Percentiles rank a stretch among this genome's conserved stretches.
These are phyloP conservation scores for Cladosporium sp. DNA, from an alignment of 2,329 filamentous ascomycete genomes.

Conservation along the genomic window DNA sequence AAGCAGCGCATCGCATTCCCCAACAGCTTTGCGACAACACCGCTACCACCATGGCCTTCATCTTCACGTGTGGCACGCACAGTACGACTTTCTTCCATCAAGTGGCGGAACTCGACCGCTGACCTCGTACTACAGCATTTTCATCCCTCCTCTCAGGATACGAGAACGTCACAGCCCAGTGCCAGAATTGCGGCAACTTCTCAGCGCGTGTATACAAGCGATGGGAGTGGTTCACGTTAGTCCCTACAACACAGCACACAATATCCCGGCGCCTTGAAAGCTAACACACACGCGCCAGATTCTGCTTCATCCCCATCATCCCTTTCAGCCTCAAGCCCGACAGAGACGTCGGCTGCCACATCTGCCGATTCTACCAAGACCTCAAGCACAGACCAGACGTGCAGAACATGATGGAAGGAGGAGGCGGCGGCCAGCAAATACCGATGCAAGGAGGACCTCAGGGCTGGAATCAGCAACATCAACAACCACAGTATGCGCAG, in stretches of 20 bases:
- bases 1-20: not conserved
- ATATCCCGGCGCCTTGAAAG: not conserved
- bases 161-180: constrained; percentile 48
- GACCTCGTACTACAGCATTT: constrained; percentile 37
- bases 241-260: not conserved
- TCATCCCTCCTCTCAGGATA: constrained; percentile 42
- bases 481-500: constrained; percentile 19
- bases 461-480: constrained; percentile 17
- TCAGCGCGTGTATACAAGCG: constrained; percentile 42
- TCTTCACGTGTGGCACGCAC: constrained; percentile 49
- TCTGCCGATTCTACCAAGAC: constrained; percentile 71
- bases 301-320: constrained; percentile 72
- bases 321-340: constrained; percentile 59
- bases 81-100: constrained; percentile 31
- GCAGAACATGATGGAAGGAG: constrained; percentile 31
- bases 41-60: constrained; percentile 5
- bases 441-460: constrained; percentile 31
- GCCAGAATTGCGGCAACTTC: constrained; percentile 51
- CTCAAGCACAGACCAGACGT: constrained; percentile 41
- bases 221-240: constrained; percentile 33
- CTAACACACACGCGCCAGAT: constrained; percentile 23
- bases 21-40: not conserved
- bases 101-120: not conserved
- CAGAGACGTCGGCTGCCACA: constrained; percentile 64
- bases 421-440: constrained; percentile 24